These are phyloP conservation scores for Phytophthora fragariaefolia DNA, from an alignment of 352 stramenopile species.

Conservation along the genomic window DNA sequence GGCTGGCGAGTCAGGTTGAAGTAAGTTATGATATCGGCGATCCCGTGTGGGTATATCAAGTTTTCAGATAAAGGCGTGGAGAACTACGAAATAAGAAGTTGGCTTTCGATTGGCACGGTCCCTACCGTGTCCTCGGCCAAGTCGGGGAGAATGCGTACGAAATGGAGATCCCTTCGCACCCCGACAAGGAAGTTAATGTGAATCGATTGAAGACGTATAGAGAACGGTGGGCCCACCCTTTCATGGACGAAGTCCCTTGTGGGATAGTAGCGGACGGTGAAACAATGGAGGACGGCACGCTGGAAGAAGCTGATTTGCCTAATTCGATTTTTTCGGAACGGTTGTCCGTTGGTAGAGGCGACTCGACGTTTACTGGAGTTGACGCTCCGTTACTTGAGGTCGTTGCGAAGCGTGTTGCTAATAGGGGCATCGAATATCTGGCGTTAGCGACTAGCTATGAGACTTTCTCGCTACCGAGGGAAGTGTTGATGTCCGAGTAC, in stretches of 20 bases:
- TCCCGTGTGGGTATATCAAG: constrained; percentile 14
- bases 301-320: not conserved
- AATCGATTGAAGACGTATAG: constrained; percentile 1
- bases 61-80: not conserved
- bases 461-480: not conserved
- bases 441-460: not conserved
- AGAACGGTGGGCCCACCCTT: not conserved
- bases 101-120: constrained; percentile 18
- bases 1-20: not conserved
- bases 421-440: not conserved
- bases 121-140: not conserved
- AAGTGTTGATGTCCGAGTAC: not conserved
- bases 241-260: not conserved
- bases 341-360: not conserved
- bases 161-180: not conserved
- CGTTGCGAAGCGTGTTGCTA: not conserved
- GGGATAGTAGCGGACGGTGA: not conserved
- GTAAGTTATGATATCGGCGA: not conserved
- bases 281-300: not conserved
- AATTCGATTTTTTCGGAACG: not conserved
- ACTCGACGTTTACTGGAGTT: not conserved
- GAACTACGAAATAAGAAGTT: constrained; percentile 7
- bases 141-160: not conserved
- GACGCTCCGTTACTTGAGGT: not conserved
- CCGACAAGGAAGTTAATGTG: not conserved